A percentile compares a stretch with the other conserved stretches of the same genome.
phyloP scores from a whole-genome alignment of 1,284 basidiomycete genomes.

The Mycena citricolor region DNA sequence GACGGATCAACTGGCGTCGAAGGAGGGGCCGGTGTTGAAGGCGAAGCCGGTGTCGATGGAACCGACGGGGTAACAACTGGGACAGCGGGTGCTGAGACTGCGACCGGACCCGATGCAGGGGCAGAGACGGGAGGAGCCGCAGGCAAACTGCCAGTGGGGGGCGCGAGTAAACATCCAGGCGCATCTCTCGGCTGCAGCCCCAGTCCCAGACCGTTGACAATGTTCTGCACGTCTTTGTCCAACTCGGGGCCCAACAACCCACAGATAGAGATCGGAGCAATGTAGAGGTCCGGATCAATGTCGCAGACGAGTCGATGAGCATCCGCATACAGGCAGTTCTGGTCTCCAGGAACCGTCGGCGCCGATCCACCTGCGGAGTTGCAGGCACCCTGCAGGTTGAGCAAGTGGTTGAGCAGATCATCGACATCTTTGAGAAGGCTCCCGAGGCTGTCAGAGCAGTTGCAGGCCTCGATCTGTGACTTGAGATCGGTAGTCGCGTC shows the following conservation, averaged over 20 bases:
- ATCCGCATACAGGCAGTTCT: conserved; percentile 3
- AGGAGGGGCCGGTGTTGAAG: too few relatives aligned
- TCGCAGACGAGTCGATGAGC: neutral
- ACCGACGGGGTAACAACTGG: too few relatives aligned
- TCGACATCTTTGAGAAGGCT: neutral
- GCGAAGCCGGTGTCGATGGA: too few relatives aligned
- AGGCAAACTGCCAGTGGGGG: too few relatives aligned
- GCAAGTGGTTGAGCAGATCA: neutral
- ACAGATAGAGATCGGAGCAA: conserved; percentile 8
- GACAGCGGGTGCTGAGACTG: too few relatives aligned
- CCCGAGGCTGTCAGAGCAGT: neutral
- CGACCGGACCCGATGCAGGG: too few relatives aligned
- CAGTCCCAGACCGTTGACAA: neutral
- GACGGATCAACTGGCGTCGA: too few relatives aligned
- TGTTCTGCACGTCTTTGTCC: neutral
- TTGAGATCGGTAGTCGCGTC: neutral
- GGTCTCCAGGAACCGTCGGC: conserved; percentile 6
- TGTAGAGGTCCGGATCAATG: neutral
- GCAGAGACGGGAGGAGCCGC: too few relatives aligned
- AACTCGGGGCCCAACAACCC: conserved; percentile 1
- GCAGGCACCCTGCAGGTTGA: neutral
- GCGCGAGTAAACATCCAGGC: conserved; percentile 53
- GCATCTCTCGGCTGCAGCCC: conserved; percentile 29
- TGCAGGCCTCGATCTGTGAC: neutral
- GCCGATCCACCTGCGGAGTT: too few relatives aligned